These are phyloP conservation scores for Colletotrichum acutatum DNA, from an alignment of 2,329 filamentous ascomycete species.

Conservation along the genomic window DNA sequence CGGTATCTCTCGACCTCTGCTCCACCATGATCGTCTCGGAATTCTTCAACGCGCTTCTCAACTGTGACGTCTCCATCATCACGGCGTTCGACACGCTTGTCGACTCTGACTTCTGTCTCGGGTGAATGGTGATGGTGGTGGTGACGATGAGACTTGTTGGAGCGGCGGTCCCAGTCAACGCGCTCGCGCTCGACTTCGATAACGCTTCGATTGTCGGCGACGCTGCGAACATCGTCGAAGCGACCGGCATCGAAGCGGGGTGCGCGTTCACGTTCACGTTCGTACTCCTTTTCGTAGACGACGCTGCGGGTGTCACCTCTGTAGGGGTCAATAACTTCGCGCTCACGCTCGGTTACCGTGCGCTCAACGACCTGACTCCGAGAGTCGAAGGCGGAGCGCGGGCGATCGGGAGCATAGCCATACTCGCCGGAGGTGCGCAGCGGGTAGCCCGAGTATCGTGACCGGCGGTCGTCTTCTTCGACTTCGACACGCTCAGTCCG, in stretches of 20 bases:
- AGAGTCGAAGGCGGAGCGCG: conserved; percentile 61
- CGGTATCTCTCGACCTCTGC: conserved; percentile 68
- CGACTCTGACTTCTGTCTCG: conserved; percentile 54
- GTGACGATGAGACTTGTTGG: conserved; percentile 39
- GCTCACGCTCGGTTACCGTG: conserved; percentile 39
- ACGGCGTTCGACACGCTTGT: conserved; percentile 53
- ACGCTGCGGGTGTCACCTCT: conserved; percentile 41
- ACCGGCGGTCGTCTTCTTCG: conserved; percentile 58
- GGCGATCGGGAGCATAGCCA: conserved; percentile 58
- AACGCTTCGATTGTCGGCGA: conserved; percentile 49
- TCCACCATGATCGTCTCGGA: conserved; percentile 55
- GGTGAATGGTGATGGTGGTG: conserved; percentile 36
- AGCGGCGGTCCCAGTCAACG: conserved; percentile 46
- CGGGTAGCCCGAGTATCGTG: conserved; percentile 51
- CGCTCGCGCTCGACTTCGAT: conserved; percentile 52
- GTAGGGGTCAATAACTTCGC: conserved; percentile 38
- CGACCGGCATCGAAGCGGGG: conserved; percentile 26
- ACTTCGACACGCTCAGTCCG: conserved; percentile 52
- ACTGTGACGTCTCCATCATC: conserved; percentile 64
- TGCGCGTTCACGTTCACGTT: conserved; percentile 39
- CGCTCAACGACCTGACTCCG: conserved; percentile 42
- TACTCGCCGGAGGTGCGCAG: conserved; percentile 53
- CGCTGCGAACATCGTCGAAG: conserved; percentile 44
- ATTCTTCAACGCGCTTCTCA: conserved; percentile 64
- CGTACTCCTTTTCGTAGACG: conserved; percentile 46